Evolutionary conservation across 805 yeast species (phyloP).

Genomic region (Ogataea kodamae): DNA sequence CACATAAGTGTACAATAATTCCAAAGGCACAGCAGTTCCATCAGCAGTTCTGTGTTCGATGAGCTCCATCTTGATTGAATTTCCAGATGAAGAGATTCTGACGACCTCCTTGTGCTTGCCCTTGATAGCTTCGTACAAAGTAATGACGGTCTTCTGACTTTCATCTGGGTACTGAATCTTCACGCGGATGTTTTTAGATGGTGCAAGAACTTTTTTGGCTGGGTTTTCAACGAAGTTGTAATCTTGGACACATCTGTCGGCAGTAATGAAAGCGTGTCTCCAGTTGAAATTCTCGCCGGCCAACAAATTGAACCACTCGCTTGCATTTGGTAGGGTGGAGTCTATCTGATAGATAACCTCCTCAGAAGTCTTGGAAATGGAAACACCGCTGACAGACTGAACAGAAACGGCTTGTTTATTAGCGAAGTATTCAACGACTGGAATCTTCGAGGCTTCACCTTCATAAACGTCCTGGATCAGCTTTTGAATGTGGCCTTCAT

Average conservation of each 20-base stretch:
- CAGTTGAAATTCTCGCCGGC: slow-evolving; percentile 80
- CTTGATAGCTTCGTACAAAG: slow-evolving; percentile 66
- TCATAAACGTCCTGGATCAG: slow-evolving; percentile 66
- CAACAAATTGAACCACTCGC: slow-evolving; percentile 72
- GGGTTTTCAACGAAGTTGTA: slow-evolving; percentile 77
- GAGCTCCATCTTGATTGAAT: slow-evolving; percentile 63
- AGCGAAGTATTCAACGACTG: slow-evolving; percentile 87
- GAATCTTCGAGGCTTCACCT: slow-evolving; percentile 70
- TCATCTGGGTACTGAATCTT: slow-evolving; percentile 54
- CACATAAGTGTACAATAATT: slow-evolving; percentile 72
- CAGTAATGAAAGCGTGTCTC: slow-evolving; percentile 86
- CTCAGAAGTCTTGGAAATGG: slow-evolving; percentile 29
- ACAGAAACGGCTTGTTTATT: slow-evolving; percentile 50
- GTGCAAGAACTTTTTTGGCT: slow-evolving; percentile 73
- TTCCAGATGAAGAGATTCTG: slow-evolving; percentile 49
- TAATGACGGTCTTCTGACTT: slow-evolving; percentile 54
- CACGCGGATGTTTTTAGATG: slow-evolving; percentile 56
- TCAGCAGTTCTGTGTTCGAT: slow-evolving; percentile 88
- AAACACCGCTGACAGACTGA: slow-evolving; percentile 37
- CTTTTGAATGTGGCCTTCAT: slow-evolving; percentile 79
- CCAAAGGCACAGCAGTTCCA: slow-evolving; percentile 66
- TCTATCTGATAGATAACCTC: slow-evolving; percentile 40
- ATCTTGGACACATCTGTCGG: slow-evolving; percentile 82
- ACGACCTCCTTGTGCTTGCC: slow-evolving; percentile 69
- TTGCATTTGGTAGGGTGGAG: slow-evolving; percentile 31